Evolutionary conservation across 139 green algal species (phyloP).

Genomic region (Coccomyxa sp.): DNA sequence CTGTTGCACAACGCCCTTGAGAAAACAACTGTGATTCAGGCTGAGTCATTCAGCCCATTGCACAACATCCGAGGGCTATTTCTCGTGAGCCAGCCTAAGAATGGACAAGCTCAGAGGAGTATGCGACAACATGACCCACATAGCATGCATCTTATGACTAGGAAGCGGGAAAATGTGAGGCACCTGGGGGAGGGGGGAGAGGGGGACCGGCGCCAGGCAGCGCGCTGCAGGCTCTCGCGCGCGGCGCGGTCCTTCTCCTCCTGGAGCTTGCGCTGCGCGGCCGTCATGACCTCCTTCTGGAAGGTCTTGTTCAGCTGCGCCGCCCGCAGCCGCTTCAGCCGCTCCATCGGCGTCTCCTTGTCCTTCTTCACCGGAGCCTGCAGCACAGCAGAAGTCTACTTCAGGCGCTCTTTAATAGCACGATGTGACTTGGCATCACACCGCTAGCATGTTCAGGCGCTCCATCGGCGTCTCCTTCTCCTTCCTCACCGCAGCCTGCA

Average conservation of each 20-base stretch:
- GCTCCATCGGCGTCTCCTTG: slow-evolving; percentile 71
- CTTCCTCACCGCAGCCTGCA: slow-evolving; percentile 14
- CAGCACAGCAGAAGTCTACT: too few species aligned
- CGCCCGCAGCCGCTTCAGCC: slow-evolving; percentile 74
- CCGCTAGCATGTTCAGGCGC: slow-evolving; percentile 73
- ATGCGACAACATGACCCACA: too few species aligned
- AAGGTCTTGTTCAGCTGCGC: slow-evolving; percentile 74
- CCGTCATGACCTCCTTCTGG: slow-evolving; percentile 53
- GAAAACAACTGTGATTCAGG: too few species aligned
- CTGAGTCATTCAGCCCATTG: too few species aligned
- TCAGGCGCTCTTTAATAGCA: too few species aligned
- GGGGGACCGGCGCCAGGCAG: not conserved
- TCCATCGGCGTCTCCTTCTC: slow-evolving; percentile 67
- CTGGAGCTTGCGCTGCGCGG: slow-evolving; percentile 39
- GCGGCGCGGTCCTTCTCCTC: slow-evolving; percentile 29
- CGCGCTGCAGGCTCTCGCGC: slow-evolving; percentile 27
- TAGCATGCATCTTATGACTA: too few species aligned
- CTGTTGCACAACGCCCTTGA: too few species aligned
- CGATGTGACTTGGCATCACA: too few species aligned
- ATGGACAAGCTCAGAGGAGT: too few species aligned
- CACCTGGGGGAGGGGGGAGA: not conserved
- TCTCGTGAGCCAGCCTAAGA: too few species aligned
- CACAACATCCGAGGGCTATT: too few species aligned
- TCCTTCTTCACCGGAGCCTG: slow-evolving; percentile 12
- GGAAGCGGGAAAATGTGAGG: not conserved